A percentile compares a stretch with the other conserved stretches of the same genome.
These are phyloP conservation scores for Syncephalastrum sp. DNA, from an alignment of 371 early-diverging fungal genomes.

Conservation along the genomic window DNA sequence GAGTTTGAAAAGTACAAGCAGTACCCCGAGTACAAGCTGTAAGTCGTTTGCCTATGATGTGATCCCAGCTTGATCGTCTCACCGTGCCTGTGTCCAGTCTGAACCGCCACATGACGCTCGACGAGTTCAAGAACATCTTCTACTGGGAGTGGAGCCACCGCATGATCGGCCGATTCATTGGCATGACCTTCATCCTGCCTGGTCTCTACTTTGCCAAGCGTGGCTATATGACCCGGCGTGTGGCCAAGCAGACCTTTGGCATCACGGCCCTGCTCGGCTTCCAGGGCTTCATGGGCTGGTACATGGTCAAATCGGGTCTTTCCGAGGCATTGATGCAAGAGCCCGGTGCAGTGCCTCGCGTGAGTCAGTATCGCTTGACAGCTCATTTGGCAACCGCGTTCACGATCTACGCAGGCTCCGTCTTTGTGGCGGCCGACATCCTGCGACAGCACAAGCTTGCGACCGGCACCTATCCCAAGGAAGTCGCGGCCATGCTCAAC, in stretches of 20 bases:
- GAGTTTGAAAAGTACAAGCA: conserved; percentile 98
- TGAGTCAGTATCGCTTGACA: conserved; percentile 91
- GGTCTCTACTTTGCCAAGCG: conserved; percentile 81
- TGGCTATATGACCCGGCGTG: conserved; percentile 72
- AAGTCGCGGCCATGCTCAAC: conserved; percentile 39
- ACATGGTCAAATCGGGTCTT: conserved; percentile 95
- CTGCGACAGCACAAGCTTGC: conserved; percentile 61
- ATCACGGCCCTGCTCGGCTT: conserved; percentile 81
- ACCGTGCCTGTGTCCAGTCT: conserved; percentile 47
- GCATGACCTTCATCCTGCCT: conserved; percentile 85
- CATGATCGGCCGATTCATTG: conserved; percentile 91
- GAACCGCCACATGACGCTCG: conserved; percentile 85
- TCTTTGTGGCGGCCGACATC: conserved; percentile 80
- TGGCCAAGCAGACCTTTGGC: conserved; percentile 68
- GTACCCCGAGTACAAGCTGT: conserved; percentile 94
- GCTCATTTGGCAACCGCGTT: conserved; percentile 93
- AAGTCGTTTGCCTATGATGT: conserved; percentile 22
- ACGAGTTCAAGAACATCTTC: conserved; percentile 95
- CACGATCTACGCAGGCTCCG: conserved; percentile 75
- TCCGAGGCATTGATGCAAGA: conserved; percentile 76
- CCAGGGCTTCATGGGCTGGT: conserved; percentile 97
- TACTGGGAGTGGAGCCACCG: conserved; percentile 98
- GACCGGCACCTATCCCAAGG: conserved; percentile 48
- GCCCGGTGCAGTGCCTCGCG: conserved; percentile 86
- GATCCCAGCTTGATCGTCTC: background rate